Conservation (phyloP, 2,329 filamentous ascomycete genomes). For the Penicillium vulpinum region DNA sequence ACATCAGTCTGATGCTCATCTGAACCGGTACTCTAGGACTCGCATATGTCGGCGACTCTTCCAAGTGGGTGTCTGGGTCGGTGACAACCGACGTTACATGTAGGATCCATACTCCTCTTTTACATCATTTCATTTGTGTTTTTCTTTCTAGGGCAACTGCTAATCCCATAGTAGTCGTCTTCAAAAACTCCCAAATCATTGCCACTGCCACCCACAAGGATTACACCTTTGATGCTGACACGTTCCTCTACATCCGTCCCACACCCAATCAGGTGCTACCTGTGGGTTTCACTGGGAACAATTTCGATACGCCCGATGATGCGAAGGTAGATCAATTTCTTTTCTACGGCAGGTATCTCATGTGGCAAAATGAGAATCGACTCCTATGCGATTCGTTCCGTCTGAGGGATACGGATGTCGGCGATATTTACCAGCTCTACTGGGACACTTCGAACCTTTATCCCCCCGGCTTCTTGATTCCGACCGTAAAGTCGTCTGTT, state of each 20-base stretch:
- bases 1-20: neutral
- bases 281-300: slow-evolving; percentile 22
- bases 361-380: slow-evolving; percentile 17
- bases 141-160: neutral
- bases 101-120: slow-evolving; percentile 1
- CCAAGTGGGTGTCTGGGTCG: slow-evolving; percentile 15
- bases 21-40: slow-evolving; percentile 10
- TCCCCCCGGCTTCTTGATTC: slow-evolving; percentile 11
- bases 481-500: slow-evolving; percentile 11
- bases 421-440: slow-evolving; percentile 20
- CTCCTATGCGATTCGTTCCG: slow-evolving; percentile 19
- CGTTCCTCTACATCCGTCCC: slow-evolving; percentile 20
- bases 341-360: slow-evolving; percentile 21
- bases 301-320: slow-evolving; percentile 9
- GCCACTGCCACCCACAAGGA: slow-evolving; percentile 17
- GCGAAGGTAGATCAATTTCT: slow-evolving; percentile 9
- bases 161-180: slow-evolving; percentile 8
- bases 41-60: slow-evolving; percentile 21
- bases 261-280: slow-evolving; percentile 11
- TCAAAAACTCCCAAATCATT: slow-evolving; percentile 9
- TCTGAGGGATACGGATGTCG: slow-evolving; percentile 17
- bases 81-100: slow-evolving; percentile 21
- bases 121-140: neutral
- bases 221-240: slow-evolving; percentile 14
- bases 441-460: slow-evolving; percentile 22